These are phyloP conservation scores for Helichrysum umbraculigerum DNA, from an alignment of 129 eudicot species.

Conservation along the genomic window DNA sequence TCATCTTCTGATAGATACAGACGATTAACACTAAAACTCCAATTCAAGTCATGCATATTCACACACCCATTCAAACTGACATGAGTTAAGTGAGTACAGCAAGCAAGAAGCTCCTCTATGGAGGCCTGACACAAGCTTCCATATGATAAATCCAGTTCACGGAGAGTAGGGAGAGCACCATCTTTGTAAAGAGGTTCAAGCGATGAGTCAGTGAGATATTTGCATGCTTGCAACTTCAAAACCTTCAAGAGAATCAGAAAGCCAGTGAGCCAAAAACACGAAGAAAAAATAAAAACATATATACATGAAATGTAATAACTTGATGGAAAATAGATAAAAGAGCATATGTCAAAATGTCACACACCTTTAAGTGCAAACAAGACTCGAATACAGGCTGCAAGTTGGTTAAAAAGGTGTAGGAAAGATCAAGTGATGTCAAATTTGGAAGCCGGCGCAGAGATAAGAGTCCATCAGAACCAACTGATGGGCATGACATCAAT, in stretches of 20 bases:
- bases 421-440: slow-evolving; percentile 88
- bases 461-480: slow-evolving; percentile 81
- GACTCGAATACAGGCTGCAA: slow-evolving; percentile 87
- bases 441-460: slow-evolving; percentile 66
- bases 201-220: slow-evolving; percentile 78
- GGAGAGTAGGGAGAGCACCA: slow-evolving; percentile 75
- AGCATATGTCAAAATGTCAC: background rate
- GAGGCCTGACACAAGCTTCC: slow-evolving; percentile 87
- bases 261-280: background rate
- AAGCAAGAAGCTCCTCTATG: slow-evolving; percentile 84
- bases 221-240: slow-evolving; percentile 94
- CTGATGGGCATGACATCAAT: slow-evolving; percentile 86
- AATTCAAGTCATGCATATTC: slow-evolving; percentile 87
- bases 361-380: slow-evolving; percentile 77
- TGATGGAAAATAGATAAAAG: background rate
- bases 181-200: slow-evolving; percentile 81
- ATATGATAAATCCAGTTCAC: slow-evolving; percentile 88
- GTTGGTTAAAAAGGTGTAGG: slow-evolving; percentile 83
- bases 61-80: slow-evolving; percentile 92
- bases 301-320: background rate
- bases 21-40: slow-evolving; percentile 51
- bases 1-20: slow-evolving; percentile 26
- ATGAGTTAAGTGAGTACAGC: slow-evolving; percentile 85
- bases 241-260: slow-evolving; percentile 42
- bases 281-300: background rate